phyloP scores from a whole-genome alignment of 441 rosid genomes.

The Pelargonium myrrhifolium region DNA sequence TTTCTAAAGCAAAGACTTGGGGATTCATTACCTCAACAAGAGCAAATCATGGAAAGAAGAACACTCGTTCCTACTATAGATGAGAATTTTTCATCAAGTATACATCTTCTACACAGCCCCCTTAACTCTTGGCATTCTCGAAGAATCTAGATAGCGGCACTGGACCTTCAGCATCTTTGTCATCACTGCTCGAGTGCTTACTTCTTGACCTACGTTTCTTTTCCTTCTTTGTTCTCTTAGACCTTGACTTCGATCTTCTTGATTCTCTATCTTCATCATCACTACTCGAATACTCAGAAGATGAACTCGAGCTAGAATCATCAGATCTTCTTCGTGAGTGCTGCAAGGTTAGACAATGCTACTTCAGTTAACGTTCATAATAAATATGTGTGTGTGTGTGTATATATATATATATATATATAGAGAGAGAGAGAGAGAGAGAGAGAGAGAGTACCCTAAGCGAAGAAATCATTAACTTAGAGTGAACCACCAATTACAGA shows the following conservation, averaged over 20 bases:
- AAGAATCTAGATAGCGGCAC: constrained; percentile 89
- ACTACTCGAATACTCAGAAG: constrained; percentile 63
- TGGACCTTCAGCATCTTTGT: constrained; percentile 60
- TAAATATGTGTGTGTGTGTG: too few relatives aligned
- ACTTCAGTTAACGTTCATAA: constrained; percentile 10
- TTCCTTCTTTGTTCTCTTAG: constrained; percentile 29
- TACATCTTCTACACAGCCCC: too few relatives aligned
- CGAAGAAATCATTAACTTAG: background rate
- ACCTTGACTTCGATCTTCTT: constrained; percentile 69
- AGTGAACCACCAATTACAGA: background rate
- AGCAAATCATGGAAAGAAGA: background rate
- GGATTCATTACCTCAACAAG: background rate
- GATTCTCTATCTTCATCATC: constrained; percentile 62
- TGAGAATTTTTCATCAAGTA: background rate
- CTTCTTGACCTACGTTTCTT: constrained; percentile 62
- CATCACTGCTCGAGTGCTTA: constrained; percentile 41
- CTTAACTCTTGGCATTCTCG: constrained; percentile 51
- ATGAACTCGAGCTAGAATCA: constrained; percentile 53
- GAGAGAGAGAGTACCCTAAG: too few relatives aligned
- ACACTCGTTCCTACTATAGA: background rate
- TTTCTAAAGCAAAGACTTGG: background rate
- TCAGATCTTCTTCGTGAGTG: constrained; percentile 58
- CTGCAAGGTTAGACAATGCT: constrained; percentile 32
- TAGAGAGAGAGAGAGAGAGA: too few relatives aligned
- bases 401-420: too few relatives aligned